Percentiles rank a stretch among this genome's conserved stretches.
Evolutionary conservation across 108 stramenopile species (phyloP).

Genomic region (Nitzschia putrida): DNA sequence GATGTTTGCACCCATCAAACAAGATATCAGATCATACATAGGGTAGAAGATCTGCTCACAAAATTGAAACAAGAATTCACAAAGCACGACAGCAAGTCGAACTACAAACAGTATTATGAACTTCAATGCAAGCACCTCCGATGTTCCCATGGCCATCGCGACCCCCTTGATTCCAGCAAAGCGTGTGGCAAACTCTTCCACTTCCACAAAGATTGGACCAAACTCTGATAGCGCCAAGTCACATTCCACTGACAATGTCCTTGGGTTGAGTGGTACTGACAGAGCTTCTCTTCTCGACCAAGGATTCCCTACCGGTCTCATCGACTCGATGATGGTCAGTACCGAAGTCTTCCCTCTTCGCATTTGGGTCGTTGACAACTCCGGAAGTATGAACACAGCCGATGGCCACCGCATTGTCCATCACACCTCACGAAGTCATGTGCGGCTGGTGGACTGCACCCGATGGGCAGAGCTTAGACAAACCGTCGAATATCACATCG

Average conservation of each 20-base stretch:
- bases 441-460: slow-evolving; percentile 51
- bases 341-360: slow-evolving; percentile 50
- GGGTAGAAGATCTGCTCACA: neutral
- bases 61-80: neutral
- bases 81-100: neutral
- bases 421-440: slow-evolving; percentile 31
- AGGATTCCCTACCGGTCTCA: slow-evolving; percentile 33
- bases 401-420: slow-evolving; percentile 70
- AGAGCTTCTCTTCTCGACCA: slow-evolving; percentile 1
- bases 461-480: slow-evolving; percentile 73
- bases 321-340: slow-evolving; percentile 19
- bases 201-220: too few species aligned
- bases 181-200: too few species aligned
- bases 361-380: slow-evolving; percentile 79
- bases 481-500: slow-evolving; percentile 57
- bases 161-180: neutral
- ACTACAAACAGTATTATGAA: neutral
- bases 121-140: neutral
- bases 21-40: too few species aligned
- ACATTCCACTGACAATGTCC: neutral
- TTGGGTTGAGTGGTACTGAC: too few species aligned
- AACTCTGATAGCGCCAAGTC: too few species aligned
- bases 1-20: too few species aligned
- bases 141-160: slow-evolving; percentile 15
- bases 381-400: slow-evolving; percentile 56